Evolutionary conservation across 2,329 filamentous ascomycete species (phyloP).

Genomic region (Trichophyton benhamiae): DNA sequence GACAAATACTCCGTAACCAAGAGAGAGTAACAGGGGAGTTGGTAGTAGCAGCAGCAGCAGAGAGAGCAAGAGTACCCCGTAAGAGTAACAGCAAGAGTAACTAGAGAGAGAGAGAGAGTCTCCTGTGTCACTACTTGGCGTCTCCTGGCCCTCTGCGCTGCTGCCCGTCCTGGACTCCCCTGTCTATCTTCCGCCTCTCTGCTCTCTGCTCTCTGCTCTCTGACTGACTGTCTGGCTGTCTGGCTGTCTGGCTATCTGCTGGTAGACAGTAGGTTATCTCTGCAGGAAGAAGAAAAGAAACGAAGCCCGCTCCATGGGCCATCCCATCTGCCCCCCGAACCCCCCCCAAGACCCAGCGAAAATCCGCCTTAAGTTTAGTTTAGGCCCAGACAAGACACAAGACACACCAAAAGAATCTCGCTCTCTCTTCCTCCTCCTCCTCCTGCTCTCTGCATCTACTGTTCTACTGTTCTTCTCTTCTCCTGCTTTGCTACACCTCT

Average conservation of each 20-base stretch:
- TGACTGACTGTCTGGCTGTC: not conserved
- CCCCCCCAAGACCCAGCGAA: too few species aligned
- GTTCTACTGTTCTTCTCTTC: constrained; percentile 5
- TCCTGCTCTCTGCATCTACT: not conserved
- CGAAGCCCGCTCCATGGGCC: too few species aligned
- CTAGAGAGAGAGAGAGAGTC: not conserved
- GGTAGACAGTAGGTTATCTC: too few species aligned
- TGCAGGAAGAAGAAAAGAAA: too few species aligned
- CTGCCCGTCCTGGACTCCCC: constrained; percentile 8
- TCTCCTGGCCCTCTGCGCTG: constrained; percentile 3
- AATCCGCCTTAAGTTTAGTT: too few species aligned
- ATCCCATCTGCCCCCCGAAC: too few species aligned
- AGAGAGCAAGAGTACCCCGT: not conserved
- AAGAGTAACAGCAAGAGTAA: not conserved
- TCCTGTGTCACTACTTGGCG: constrained; percentile 4
- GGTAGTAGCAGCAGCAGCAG: too few species aligned
- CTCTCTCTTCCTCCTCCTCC: constrained; percentile 4
- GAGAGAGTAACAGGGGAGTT: not conserved
- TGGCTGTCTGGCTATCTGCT: constrained; percentile 7
- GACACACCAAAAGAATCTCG: too few species aligned
- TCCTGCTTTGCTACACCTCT: constrained; percentile 7
- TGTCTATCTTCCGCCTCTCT: constrained; percentile 11
- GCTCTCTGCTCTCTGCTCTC: constrained; percentile 7
- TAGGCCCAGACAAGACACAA: too few species aligned
- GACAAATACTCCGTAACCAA: too few species aligned